A percentile compares a stretch with the other conserved stretches of the same genome.
Evolutionary conservation across 805 yeast genomes (phyloP).

Genomic region (Zygotorulaspora danielsina): DNA sequence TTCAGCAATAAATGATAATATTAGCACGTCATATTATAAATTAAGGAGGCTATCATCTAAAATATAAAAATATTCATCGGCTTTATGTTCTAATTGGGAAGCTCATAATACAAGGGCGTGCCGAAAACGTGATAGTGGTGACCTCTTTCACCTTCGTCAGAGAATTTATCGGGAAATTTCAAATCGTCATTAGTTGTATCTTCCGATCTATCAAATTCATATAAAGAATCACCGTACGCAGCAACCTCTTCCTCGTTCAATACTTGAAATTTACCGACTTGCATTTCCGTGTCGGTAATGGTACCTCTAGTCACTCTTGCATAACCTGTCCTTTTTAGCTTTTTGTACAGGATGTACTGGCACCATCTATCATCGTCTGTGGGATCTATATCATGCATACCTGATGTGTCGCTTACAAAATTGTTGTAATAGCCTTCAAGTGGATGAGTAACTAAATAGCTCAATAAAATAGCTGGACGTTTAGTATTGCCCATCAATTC

Average conservation of each 20-base stretch:
- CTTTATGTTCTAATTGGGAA: no score
- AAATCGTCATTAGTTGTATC: slow-evolving; percentile 53
- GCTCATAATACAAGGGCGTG: slow-evolving; percentile 73
- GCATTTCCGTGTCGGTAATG: slow-evolving; percentile 95
- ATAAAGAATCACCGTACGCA: slow-evolving; percentile 38
- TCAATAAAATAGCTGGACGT: slow-evolving; percentile 79
- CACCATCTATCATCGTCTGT: slow-evolving; percentile 98
- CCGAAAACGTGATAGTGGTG: slow-evolving; percentile 93
- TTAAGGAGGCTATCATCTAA: no score
- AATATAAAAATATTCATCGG: no score
- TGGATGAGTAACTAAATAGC: slow-evolving; percentile 89
- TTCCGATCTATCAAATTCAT: slow-evolving; percentile 51
- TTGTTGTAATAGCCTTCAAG: slow-evolving; percentile 86
- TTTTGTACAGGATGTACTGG: slow-evolving; percentile 87
- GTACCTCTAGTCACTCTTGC: slow-evolving; percentile 91
- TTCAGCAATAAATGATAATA: background rate
- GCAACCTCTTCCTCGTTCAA: slow-evolving; percentile 35
- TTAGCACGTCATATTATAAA: no score
- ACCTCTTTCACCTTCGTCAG: slow-evolving; percentile 90
- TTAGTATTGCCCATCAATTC: slow-evolving; percentile 77
- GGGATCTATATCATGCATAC: slow-evolving; percentile 92
- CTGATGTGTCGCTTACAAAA: slow-evolving; percentile 75
- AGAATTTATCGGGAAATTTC: slow-evolving; percentile 73
- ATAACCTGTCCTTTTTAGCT: slow-evolving; percentile 81
- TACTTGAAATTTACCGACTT: slow-evolving; percentile 84